Conservation (phyloP, 148 eudicot species). For the Rhododendron griersonianum region DNA sequence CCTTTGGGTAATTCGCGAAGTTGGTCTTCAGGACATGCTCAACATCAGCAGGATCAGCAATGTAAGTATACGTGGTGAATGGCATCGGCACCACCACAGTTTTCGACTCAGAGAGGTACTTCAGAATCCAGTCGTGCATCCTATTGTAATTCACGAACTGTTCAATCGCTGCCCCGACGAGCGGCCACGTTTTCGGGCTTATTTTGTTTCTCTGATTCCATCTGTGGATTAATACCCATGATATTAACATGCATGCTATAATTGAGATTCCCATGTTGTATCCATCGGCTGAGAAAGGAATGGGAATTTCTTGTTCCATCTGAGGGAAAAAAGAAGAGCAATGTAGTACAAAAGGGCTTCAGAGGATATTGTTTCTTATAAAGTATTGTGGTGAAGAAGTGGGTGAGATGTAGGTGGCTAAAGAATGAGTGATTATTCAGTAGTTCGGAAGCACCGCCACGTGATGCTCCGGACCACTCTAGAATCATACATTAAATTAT, state of each 20-base stretch:
- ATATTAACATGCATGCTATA: constrained; percentile 31
- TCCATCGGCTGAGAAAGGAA: constrained; percentile 3
- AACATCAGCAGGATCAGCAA: constrained; percentile 82
- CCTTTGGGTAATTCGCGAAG: constrained; percentile 91
- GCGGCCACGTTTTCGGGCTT: constrained; percentile 93
- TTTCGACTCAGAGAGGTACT: constrained; percentile 49
- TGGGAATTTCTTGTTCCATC: constrained; percentile 1
- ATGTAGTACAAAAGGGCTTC: constrained; percentile 1
- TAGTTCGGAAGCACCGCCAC: not conserved
- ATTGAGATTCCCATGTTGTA: constrained; percentile 25
- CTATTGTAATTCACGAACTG: constrained; percentile 64
- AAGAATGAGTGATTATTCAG: not conserved
- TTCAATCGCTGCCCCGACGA: constrained; percentile 74
- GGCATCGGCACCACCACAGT: constrained; percentile 84
- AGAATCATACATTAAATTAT: no score
- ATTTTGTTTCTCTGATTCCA: constrained; percentile 59
- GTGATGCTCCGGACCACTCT: not conserved
- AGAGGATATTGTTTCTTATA: constrained; percentile 5
- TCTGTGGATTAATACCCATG: constrained; percentile 72
- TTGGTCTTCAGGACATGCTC: constrained; percentile 93
- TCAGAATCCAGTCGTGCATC: constrained; percentile 93
- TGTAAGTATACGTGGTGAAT: constrained; percentile 76
- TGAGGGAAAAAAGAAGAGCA: constrained; percentile 1
- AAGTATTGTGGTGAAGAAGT: not conserved
- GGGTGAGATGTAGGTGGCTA: constrained; percentile 19